These are phyloP conservation scores for Pyrus pyrifolia DNA, from an alignment of 306 rosid genomes.

Conservation along the genomic window DNA sequence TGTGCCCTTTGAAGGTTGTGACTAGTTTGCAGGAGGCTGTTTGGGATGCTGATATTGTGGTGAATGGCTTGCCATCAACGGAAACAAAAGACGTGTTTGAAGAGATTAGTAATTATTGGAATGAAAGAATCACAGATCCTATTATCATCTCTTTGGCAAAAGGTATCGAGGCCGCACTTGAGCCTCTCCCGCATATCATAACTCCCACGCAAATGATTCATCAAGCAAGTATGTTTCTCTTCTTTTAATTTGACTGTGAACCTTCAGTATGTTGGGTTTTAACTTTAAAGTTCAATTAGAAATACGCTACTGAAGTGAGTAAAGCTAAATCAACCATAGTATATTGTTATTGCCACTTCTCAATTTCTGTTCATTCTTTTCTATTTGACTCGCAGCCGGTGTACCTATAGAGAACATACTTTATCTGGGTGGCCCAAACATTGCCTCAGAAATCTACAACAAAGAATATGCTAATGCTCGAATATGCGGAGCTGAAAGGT, in stretches of 20 bases:
- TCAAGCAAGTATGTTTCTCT: slow-evolving; percentile 65
- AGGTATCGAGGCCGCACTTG: slow-evolving; percentile 83
- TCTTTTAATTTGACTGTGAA: neutral
- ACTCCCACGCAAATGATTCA: slow-evolving; percentile 85
- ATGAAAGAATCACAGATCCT: slow-evolving; percentile 78
- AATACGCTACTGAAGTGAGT: too few species aligned
- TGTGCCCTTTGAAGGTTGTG: slow-evolving; percentile 86
- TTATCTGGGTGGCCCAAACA: slow-evolving; percentile 93
- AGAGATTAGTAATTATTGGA: slow-evolving; percentile 82
- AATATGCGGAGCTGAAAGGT: slow-evolving; percentile 90
- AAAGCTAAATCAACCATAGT: too few species aligned
- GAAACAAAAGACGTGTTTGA: slow-evolving; percentile 80
- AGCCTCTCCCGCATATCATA: slow-evolving; percentile 78
- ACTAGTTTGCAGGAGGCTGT: slow-evolving; percentile 95
- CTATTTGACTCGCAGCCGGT: slow-evolving; percentile 45
- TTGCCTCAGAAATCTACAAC: slow-evolving; percentile 88
- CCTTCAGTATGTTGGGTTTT: neutral
- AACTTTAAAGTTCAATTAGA: neutral
- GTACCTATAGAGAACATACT: slow-evolving; percentile 84
- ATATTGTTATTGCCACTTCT: neutral
- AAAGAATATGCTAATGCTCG: slow-evolving; percentile 97
- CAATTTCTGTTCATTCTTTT: neutral
- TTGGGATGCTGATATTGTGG: slow-evolving; percentile 96
- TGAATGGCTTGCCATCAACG: slow-evolving; percentile 94
- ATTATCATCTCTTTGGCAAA: slow-evolving; percentile 76